Evolutionary conservation across 176 grass and related monocot genomes (phyloP).

Genomic region (Tillandsia fasciculata): DNA sequence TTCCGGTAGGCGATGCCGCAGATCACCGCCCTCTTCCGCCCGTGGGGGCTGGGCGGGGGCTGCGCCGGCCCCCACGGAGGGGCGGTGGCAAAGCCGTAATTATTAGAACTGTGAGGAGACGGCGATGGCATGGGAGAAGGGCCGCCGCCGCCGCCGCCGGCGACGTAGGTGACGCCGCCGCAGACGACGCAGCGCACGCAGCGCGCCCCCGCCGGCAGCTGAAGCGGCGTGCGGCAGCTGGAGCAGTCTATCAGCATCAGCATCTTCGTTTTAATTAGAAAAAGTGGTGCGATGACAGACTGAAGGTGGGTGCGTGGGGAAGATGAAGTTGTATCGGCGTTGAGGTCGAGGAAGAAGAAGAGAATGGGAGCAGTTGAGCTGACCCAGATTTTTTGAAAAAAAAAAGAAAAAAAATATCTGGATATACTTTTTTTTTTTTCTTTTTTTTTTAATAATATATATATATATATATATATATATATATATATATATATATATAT

Average conservation of each 20-base stretch:
- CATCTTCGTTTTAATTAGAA: conserved; percentile 1
- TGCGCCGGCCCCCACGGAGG: conserved; percentile 22
- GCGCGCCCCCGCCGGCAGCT: conserved; percentile 69
- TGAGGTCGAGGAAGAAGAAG: no score
- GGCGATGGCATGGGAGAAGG: not conserved
- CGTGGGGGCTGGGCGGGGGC: conserved; percentile 56
- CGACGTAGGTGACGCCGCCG: conserved; percentile 55
- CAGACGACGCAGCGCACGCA: conserved; percentile 83
- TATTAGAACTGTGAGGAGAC: not conserved
- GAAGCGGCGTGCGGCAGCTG: conserved; percentile 59
- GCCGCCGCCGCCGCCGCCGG: conserved; percentile 4
- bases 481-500: no score
- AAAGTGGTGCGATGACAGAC: no score
- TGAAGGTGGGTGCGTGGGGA: no score
- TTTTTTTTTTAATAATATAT: no score
- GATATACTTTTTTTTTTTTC: no score
- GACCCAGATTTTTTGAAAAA: no score
- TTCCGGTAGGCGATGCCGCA: conserved; percentile 79
- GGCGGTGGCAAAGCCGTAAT: not conserved
- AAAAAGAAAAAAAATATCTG: no score
- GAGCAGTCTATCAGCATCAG: conserved; percentile 86
- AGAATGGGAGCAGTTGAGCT: no score
- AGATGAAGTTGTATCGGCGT: no score
- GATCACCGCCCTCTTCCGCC: conserved; percentile 85
- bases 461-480: no score